Base-by-base conservation (phyloP, 805 yeast species). In the Cyberlindnera bimundalis region DNA sequence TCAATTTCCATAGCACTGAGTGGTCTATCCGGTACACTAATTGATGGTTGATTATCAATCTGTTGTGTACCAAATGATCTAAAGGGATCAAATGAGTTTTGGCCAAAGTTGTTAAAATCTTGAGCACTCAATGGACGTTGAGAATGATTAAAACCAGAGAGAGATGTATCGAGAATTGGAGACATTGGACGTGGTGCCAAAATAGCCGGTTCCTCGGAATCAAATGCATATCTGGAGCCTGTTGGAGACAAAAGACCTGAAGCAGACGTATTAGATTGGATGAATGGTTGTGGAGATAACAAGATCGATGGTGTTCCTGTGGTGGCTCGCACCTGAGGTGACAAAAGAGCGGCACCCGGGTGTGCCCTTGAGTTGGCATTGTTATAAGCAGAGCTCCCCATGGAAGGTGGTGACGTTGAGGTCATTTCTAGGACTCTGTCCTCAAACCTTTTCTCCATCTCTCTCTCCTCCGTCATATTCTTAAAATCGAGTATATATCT, bases 221-320 rank as follows among this genome's bases (percentile, higher is more conserved):
- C 62, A 46, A 57, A 61, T 6, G 56, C 53, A 43, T 59, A 59
- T 7, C 65, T 34, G 16, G 63, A 58, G 1, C 69, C 67, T 4
- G 72, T 68, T 3, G 73, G 72, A 0, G 71, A 66, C 20, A 68
- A 40, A n/a, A 68, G 51, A 6, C 71, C 70, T 60, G 64, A n/a
- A 37, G 47, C 25, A 2, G 39, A 10, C 5, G 20, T 24, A 27
- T 31, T 39, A 7, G 42, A 5, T 17, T 35, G 42, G 8, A 46
- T 27, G 13, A 38, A 40, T 13, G 49, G 45, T 14, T 40, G 48
- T 19, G 49, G 50, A 2, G 48, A 45, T 2, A 50, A 25, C 18
- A 46, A 37, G 5, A 21, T 13, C 1, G 46, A 35, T 6, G 46
- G 38, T 2, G 51, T 40, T 1, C 35, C 42, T 6, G 39, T 24